Percentiles rank a stretch among this genome's conserved stretches.
These are phyloP conservation scores for Fusarium circinatum DNA, from an alignment of 2,329 filamentous ascomycete genomes.

Conservation along the genomic window DNA sequence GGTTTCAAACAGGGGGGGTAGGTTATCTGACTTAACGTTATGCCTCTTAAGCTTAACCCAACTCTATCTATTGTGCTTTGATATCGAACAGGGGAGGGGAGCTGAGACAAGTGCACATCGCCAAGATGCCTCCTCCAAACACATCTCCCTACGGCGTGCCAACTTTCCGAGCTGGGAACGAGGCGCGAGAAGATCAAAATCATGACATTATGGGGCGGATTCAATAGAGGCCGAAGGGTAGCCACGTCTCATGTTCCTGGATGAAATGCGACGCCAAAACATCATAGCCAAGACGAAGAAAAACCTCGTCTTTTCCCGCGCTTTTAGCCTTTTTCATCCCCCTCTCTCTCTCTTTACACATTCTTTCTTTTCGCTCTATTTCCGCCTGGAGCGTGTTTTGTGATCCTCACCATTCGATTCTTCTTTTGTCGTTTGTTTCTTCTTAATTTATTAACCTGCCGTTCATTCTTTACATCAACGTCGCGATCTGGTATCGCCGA, in stretches of 20 bases:
- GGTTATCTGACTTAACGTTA: slow-evolving; percentile 22
- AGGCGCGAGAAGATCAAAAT: background rate
- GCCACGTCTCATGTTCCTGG: slow-evolving; percentile 18
- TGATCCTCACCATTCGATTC: slow-evolving; percentile 11
- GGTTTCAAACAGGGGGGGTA: background rate
- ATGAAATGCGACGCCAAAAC: slow-evolving; percentile 11
- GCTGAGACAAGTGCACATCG: slow-evolving; percentile 12
- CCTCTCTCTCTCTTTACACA: slow-evolving; percentile 1
- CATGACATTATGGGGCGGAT: slow-evolving; percentile 17
- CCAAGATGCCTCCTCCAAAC: slow-evolving; percentile 20
- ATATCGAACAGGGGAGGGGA: background rate
- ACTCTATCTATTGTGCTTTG: background rate
- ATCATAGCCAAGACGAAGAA: slow-evolving; percentile 25
- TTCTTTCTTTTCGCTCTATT: background rate
- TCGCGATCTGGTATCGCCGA: slow-evolving; percentile 33
- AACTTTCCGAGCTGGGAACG: slow-evolving; percentile 12
- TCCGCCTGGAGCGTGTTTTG: slow-evolving; percentile 18
- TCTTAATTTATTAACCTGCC: slow-evolving; percentile 4
- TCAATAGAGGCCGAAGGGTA: slow-evolving; percentile 7
- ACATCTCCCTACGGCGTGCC: slow-evolving; percentile 9
- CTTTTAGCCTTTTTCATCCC: slow-evolving; percentile 5
- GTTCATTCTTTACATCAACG: slow-evolving; percentile 9
- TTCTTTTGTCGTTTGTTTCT: background rate
- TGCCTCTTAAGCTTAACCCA: slow-evolving; percentile 18
- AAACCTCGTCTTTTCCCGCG: slow-evolving; percentile 17